phyloP scores from a whole-genome alignment of 495 filamentous ascomycete species.

The Neurospora tetrasperma region DNA sequence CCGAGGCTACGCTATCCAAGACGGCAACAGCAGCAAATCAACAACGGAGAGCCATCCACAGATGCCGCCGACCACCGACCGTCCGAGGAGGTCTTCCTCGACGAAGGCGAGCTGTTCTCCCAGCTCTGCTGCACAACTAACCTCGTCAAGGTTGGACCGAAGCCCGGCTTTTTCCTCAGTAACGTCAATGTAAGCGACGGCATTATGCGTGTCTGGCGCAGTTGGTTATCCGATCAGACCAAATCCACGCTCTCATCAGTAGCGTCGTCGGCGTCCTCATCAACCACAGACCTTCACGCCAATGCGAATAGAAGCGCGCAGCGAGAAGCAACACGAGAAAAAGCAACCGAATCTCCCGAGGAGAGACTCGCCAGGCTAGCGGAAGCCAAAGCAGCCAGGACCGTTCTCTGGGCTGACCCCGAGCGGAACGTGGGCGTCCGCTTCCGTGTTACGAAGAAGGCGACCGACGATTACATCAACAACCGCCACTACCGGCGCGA shows the following conservation, averaged over 20 bases:
- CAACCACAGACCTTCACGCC: not conserved
- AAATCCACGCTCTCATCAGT: not conserved
- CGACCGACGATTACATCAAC: not conserved
- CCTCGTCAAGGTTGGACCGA: slow-evolving; percentile 55
- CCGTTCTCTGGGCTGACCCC: slow-evolving; percentile 50
- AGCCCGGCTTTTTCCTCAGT: slow-evolving; percentile 46
- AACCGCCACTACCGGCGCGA: slow-evolving; percentile 10
- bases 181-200: slow-evolving; percentile 54
- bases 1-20: slow-evolving; percentile 23
- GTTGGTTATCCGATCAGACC: slow-evolving; percentile 50
- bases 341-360: not conserved
- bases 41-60: slow-evolving; percentile 13
- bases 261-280: not conserved
- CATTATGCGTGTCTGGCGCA: slow-evolving; percentile 53
- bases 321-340: not conserved
- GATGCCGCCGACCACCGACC: slow-evolving; percentile 18
- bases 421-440: slow-evolving; percentile 46
- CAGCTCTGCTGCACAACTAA: slow-evolving; percentile 60
- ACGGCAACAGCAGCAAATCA: not conserved
- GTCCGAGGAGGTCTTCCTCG: slow-evolving; percentile 52
- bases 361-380: not conserved
- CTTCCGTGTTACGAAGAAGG: slow-evolving; percentile 35
- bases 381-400: not conserved
- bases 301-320: not conserved
- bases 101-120: slow-evolving; percentile 57